These are phyloP conservation scores for Xylaria nigripes DNA, from an alignment of 495 filamentous ascomycete species.

Conservation along the genomic window DNA sequence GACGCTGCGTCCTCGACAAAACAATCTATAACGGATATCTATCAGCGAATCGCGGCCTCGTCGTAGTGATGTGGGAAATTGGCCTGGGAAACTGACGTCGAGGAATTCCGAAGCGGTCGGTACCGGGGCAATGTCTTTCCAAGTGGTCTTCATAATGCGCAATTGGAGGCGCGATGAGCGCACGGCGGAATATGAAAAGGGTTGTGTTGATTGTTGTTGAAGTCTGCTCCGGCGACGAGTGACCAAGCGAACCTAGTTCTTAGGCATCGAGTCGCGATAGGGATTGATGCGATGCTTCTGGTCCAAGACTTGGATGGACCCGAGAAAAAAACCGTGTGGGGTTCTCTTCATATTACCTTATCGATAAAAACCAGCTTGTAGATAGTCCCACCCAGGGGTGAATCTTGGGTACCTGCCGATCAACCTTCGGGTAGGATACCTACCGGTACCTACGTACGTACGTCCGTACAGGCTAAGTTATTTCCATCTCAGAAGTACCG, in stretches of 20 bases:
- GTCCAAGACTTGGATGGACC: background rate
- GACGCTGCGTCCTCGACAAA: constrained; percentile 85
- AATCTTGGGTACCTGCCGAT: too few species aligned
- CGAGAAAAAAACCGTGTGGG: constrained; percentile 20
- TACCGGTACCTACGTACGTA: too few species aligned
- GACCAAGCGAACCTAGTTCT: background rate
- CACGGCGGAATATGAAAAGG: constrained; percentile 5
- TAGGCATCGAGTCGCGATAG: background rate
- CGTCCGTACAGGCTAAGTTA: too few species aligned
- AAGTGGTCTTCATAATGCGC: constrained; percentile 43
- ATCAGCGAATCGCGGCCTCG: background rate
- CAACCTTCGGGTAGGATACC: too few species aligned
- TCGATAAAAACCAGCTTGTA: constrained; percentile 4
- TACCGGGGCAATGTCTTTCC: constrained; percentile 74
- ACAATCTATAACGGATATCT: constrained; percentile 49
- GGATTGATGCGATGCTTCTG: background rate
- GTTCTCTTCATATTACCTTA: constrained; percentile 22
- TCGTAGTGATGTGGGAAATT: background rate
- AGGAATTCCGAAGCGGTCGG: constrained; percentile 92
- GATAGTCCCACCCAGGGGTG: background rate
- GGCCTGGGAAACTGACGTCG: constrained; percentile 37
- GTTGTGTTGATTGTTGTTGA: background rate
- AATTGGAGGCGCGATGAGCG: constrained; percentile 6
- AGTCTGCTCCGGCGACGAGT: background rate
- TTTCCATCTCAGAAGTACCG: too few species aligned